These are phyloP conservation scores for Penicillium hesseltinei DNA, from an alignment of 2,329 filamentous ascomycete species.

Conservation along the genomic window DNA sequence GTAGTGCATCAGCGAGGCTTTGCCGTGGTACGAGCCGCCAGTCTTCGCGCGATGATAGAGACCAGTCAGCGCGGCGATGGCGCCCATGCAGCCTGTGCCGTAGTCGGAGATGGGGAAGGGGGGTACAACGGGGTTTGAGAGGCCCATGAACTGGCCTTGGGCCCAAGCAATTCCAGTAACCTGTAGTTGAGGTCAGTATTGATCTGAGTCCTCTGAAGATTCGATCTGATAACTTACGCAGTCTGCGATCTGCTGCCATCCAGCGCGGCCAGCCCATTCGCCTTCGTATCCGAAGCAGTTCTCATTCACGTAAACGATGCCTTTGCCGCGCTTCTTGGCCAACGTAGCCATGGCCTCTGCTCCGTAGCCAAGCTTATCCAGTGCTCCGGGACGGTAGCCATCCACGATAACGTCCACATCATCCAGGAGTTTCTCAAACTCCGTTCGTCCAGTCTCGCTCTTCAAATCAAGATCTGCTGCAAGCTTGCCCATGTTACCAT, in stretches of 20 bases:
- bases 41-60: constrained; percentile 61
- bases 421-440: constrained; percentile 60
- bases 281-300: constrained; percentile 68
- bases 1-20: constrained; percentile 65
- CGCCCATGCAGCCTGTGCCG: constrained; percentile 69
- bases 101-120: constrained; percentile 60
- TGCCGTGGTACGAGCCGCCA: constrained; percentile 66
- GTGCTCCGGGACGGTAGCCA: constrained; percentile 66
- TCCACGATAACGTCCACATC: constrained; percentile 68
- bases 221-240: constrained; percentile 48
- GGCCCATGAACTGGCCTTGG: constrained; percentile 44
- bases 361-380: constrained; percentile 64
- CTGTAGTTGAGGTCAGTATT: constrained; percentile 23
- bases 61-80: constrained; percentile 64
- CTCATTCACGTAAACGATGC: constrained; percentile 69
- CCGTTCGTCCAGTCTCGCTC: constrained; percentile 49
- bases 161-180: constrained; percentile 44
- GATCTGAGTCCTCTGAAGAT: neutral
- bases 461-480: constrained; percentile 65
- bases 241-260: constrained; percentile 73
- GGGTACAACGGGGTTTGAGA: constrained; percentile 41
- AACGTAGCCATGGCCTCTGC: constrained; percentile 54
- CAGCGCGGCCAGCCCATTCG: constrained; percentile 63
- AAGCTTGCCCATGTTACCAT: constrained; percentile 71
- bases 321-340: constrained; percentile 57